These are phyloP conservation scores for Leptographium flavum DNA, from an alignment of 2,329 filamentous ascomycete species.

Conservation along the genomic window DNA sequence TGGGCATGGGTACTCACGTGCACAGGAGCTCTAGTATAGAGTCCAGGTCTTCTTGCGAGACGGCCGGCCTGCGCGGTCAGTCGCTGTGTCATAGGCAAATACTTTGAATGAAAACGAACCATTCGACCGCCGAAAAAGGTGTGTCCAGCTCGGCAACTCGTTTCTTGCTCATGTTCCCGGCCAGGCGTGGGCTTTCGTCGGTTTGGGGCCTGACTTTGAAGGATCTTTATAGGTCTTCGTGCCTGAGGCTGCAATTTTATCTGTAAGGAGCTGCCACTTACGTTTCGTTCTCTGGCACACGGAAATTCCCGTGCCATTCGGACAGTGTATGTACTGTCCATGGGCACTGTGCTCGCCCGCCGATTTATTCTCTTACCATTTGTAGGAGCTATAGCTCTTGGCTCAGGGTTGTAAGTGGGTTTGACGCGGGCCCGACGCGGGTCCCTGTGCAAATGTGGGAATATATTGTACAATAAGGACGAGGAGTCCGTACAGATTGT, in stretches of 20 bases:
- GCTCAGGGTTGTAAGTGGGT: background rate
- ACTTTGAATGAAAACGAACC: conserved; percentile 34
- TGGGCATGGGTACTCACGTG: conserved; percentile 30
- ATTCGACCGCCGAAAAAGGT: conserved; percentile 45
- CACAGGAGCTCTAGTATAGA: conserved; percentile 52
- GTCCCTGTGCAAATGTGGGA: background rate
- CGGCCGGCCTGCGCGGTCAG: conserved; percentile 37
- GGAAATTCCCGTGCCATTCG: background rate
- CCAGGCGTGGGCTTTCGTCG: background rate
- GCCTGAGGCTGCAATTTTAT: background rate
- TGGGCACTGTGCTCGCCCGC: no score
- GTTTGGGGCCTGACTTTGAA: background rate
- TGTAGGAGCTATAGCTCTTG: background rate
- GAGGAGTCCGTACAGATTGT: no score
- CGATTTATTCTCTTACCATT: background rate
- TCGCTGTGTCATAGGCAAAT: background rate
- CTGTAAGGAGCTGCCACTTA: background rate
- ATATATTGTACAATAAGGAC: background rate
- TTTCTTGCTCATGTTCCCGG: conserved; percentile 32
- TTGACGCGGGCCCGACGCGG: background rate
- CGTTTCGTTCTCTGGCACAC: background rate
- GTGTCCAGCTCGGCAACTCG: conserved; percentile 50
- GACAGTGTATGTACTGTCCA: background rate
- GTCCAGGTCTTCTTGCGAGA: conserved; percentile 43
- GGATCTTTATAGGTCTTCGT: background rate